phyloP scores from a whole-genome alignment of 2,329 filamentous ascomycete genomes.

The Fusarium torulosum region DNA sequence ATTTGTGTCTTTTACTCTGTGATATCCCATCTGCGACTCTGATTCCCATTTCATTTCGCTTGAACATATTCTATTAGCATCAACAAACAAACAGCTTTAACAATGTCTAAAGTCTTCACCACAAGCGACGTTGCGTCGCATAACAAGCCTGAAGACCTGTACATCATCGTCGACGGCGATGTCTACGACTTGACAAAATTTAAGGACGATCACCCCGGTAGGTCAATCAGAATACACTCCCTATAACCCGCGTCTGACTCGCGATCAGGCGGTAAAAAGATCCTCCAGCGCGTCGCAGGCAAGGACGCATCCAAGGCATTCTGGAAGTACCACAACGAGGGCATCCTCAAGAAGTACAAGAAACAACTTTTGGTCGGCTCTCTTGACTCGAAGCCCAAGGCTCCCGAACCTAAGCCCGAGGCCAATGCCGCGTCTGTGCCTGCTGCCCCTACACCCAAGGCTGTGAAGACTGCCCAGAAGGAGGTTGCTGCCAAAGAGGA shows the following conservation, averaged over 20 bases:
- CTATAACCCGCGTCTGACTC: slow-evolving; percentile 26
- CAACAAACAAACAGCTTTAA: slow-evolving; percentile 11
- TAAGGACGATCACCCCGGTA: slow-evolving; percentile 86
- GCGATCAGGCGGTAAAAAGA: slow-evolving; percentile 70
- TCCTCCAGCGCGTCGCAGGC: slow-evolving; percentile 71
- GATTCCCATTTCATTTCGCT: slow-evolving; percentile 10
- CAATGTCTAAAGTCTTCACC: slow-evolving; percentile 90
- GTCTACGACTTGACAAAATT: slow-evolving; percentile 95
- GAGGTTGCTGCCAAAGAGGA: slow-evolving; percentile 60
- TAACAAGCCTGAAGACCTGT: slow-evolving; percentile 87
- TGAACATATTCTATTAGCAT: neutral
- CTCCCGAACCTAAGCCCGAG: slow-evolving; percentile 86
- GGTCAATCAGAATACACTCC: slow-evolving; percentile 44
- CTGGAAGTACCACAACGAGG: slow-evolving; percentile 85
- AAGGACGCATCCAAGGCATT: slow-evolving; percentile 77
- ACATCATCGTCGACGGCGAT: slow-evolving; percentile 92
- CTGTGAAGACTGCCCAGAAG: slow-evolving; percentile 56
- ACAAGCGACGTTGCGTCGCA: slow-evolving; percentile 89
- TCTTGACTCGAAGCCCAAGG: slow-evolving; percentile 84
- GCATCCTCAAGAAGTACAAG: slow-evolving; percentile 89
- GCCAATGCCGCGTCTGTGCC: slow-evolving; percentile 58
- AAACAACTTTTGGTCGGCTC: slow-evolving; percentile 84
- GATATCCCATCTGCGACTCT: slow-evolving; percentile 1
- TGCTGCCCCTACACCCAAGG: slow-evolving; percentile 53
- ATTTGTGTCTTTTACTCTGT: slow-evolving; percentile 6